A percentile compares a stretch with the other conserved stretches of the same genome.
These are phyloP conservation scores for Lecanicillium sp. DNA, from an alignment of 2,329 filamentous ascomycete species.

Conservation along the genomic window DNA sequence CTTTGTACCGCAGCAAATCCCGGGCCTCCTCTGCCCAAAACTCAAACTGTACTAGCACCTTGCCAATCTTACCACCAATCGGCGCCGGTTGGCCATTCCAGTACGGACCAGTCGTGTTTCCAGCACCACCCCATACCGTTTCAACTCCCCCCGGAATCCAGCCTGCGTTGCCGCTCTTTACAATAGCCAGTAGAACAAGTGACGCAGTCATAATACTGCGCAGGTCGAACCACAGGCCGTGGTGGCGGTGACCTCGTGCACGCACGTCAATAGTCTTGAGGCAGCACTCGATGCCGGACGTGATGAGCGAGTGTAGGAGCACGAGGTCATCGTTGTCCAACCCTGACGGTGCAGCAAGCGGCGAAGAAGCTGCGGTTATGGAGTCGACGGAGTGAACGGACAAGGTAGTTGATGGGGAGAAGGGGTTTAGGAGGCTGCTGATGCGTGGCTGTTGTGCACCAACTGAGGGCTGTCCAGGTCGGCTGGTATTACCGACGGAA, in stretches of 20 bases:
- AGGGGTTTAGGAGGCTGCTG: constrained; percentile 12
- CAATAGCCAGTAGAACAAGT: constrained; percentile 12
- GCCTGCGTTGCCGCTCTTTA: constrained; percentile 12
- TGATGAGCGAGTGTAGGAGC: constrained; percentile 11
- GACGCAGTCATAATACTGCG: constrained; percentile 14
- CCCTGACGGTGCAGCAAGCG: background rate
- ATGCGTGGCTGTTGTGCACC: constrained; percentile 6
- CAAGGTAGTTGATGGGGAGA: constrained; percentile 4
- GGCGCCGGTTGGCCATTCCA: constrained; percentile 6
- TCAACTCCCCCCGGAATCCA: constrained; percentile 14
- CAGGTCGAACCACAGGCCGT: constrained; percentile 18
- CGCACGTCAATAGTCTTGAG: constrained; percentile 15
- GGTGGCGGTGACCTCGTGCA: constrained; percentile 14
- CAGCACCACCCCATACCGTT: constrained; percentile 10
- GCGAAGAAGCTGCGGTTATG: background rate
- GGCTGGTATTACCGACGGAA: background rate
- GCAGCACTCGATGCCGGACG: constrained; percentile 14
- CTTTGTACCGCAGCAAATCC: constrained; percentile 10
- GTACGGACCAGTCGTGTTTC: constrained; percentile 2
- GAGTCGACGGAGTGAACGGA: background rate
- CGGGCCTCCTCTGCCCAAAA: constrained; percentile 14
- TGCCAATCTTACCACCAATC: constrained; percentile 13
- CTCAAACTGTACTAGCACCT: constrained; percentile 12
- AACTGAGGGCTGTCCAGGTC: background rate
- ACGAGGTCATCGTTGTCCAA: constrained; percentile 11